Evolutionary conservation across 805 yeast species (phyloP).

Genomic region (Spathaspora boniae): DNA sequence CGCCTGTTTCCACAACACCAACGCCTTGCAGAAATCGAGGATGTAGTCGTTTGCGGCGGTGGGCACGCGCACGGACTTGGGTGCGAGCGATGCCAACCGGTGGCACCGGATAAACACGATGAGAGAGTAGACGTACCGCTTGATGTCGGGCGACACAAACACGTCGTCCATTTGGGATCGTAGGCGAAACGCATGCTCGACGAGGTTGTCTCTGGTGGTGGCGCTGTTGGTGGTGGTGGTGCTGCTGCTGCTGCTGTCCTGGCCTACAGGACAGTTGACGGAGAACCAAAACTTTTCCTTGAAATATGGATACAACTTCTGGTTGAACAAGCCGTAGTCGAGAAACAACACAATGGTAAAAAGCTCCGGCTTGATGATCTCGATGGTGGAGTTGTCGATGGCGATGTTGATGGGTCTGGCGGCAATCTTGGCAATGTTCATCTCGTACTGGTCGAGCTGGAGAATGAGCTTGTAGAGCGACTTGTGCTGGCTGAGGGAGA

Average conservation of each 20-base stretch:
- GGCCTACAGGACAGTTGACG: constrained; percentile 10
- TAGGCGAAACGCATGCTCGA: constrained; percentile 7
- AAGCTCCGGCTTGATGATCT: constrained; percentile 14
- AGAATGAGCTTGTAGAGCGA: constrained; percentile 16
- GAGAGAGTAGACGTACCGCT: constrained; percentile 34
- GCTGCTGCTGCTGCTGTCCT: not conserved
- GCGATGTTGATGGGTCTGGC: constrained; percentile 2
- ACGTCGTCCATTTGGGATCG: constrained; percentile 14
- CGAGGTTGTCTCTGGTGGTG: not conserved
- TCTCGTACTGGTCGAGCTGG: constrained; percentile 20
- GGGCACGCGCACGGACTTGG: constrained; percentile 30
- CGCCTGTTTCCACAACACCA: constrained; percentile 22
- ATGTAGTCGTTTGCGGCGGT: constrained; percentile 30
- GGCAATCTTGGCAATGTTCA: constrained; percentile 10
- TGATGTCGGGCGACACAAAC: constrained; percentile 32
- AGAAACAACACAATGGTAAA: constrained; percentile 16
- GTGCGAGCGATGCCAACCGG: constrained; percentile 37
- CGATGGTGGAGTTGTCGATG: constrained; percentile 3
- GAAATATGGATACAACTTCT: constrained; percentile 16
- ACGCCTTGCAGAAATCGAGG: constrained; percentile 24
- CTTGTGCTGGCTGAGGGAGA: constrained; percentile 12
- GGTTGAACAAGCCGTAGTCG: constrained; percentile 6
- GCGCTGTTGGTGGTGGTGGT: not conserved
- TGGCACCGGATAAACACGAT: constrained; percentile 36
- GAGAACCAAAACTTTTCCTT: constrained; percentile 27